Evolutionary conservation across 805 yeast species (phyloP).

Genomic region (Saturnispora gosingensis): DNA sequence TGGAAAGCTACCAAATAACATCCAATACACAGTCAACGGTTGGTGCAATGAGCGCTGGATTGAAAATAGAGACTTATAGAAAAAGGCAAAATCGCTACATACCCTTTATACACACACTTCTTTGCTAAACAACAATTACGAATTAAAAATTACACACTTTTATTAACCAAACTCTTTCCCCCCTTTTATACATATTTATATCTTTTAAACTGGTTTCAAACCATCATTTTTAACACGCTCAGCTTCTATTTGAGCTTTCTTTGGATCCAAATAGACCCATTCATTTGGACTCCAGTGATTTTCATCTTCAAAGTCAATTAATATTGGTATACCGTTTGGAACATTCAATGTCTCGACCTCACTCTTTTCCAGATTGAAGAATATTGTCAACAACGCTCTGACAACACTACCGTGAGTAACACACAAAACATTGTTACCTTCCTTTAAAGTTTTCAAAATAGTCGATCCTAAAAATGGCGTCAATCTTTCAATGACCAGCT

Average conservation of each 20-base stretch:
- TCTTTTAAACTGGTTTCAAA: neutral
- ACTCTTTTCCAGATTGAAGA: conserved; percentile 55
- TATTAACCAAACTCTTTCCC: neutral
- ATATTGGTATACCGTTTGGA: conserved; percentile 78
- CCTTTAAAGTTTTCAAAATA: conserved; percentile 38
- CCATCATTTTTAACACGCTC: conserved; percentile 78
- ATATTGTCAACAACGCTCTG: conserved; percentile 61
- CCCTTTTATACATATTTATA: neutral
- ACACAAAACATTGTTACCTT: conserved; percentile 49
- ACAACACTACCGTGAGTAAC: conserved; percentile 81
- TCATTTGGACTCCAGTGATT: conserved; percentile 30
- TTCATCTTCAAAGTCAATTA: conserved; percentile 41
- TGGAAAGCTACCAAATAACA: conserved; percentile 20
- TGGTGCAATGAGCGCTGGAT: conserved; percentile 42
- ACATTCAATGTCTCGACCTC: conserved; percentile 68
- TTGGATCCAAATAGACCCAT: conserved; percentile 70
- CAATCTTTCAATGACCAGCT: conserved; percentile 61
- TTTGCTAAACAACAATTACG: neutral
- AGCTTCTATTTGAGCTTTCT: conserved; percentile 68
- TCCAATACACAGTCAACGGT: conserved; percentile 42
- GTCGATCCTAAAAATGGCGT: conserved; percentile 49
- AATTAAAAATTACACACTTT: neutral
- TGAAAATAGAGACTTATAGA: neutral
- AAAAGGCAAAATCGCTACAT: neutral
- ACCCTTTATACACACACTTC: neutral